These are phyloP conservation scores for Metschnikowia dekortorum DNA, from an alignment of 805 yeast species.

Conservation along the genomic window DNA sequence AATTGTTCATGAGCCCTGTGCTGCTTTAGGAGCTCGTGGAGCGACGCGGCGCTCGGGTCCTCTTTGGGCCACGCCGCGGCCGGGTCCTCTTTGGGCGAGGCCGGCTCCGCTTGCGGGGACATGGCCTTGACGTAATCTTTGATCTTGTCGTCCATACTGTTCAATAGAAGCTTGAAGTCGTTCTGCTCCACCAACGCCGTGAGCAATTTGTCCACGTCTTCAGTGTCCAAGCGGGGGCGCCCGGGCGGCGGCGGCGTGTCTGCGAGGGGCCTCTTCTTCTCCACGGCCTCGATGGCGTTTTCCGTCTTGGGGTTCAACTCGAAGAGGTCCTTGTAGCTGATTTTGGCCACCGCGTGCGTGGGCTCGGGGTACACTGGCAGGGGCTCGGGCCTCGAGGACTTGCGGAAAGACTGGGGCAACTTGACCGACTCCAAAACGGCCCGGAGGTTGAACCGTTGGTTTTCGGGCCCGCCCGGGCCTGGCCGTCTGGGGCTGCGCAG, in stretches of 20 bases:
- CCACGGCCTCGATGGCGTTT: background rate
- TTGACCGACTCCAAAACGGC: background rate
- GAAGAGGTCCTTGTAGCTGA: slow-evolving; percentile 1
- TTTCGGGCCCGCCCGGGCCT: background rate
- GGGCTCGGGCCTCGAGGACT: background rate
- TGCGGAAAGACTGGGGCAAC: background rate
- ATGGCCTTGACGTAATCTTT: background rate
- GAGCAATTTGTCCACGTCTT: background rate
- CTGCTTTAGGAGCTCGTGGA: background rate
- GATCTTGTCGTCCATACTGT: slow-evolving; percentile 1
- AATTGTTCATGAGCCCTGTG: background rate
- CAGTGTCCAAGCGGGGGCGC: background rate
- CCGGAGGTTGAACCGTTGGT: background rate
- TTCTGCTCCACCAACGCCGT: background rate
- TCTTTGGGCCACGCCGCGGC: background rate
- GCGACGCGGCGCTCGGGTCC: background rate
- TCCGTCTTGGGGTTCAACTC: background rate
- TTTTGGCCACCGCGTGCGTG: background rate
- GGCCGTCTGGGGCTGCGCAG: background rate
- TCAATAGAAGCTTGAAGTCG: background rate
- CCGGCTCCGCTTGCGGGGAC: background rate
- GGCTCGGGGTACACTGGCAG: background rate
- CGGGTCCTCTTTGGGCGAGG: background rate
- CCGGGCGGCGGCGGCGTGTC: background rate
- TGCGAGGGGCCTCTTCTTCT: background rate